Percentiles rank a stretch among this genome's conserved stretches.
phyloP scores from a whole-genome alignment of 106 monocot species.

The Apostasia shenzhenica region DNA sequence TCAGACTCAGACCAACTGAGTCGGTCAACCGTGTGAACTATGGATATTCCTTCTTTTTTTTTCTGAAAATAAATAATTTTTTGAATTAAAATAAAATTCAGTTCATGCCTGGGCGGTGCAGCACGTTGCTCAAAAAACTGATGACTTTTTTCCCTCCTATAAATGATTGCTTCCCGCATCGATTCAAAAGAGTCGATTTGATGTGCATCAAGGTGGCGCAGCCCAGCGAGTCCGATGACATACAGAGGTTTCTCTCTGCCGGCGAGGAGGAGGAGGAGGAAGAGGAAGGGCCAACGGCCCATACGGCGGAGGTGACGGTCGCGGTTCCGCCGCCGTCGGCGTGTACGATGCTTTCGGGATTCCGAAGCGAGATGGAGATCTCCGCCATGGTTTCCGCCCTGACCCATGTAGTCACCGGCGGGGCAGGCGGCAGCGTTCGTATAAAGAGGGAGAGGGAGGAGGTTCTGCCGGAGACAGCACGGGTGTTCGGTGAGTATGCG shows the following conservation, averaged over 20 bases:
- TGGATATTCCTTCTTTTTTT: too few species aligned
- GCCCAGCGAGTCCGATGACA: slow-evolving; percentile 18
- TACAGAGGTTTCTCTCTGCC: slow-evolving; percentile 11
- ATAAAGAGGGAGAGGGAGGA: slow-evolving; percentile 31
- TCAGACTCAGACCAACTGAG: too few species aligned
- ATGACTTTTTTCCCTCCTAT: too few species aligned
- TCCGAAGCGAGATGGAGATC: slow-evolving; percentile 26
- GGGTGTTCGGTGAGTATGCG: slow-evolving; percentile 12
- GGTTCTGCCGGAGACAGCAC: neutral
- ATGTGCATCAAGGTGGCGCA: slow-evolving; percentile 38
- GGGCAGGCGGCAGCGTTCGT: neutral
- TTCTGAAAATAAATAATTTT: too few species aligned
- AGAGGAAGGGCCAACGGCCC: slow-evolving; percentile 5
- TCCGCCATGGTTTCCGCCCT: slow-evolving; percentile 54
- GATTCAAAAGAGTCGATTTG: neutral
- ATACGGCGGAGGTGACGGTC: neutral
- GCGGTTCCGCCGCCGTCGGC: neutral
- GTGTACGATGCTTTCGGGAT: slow-evolving; percentile 3
- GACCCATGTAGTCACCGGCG: slow-evolving; percentile 30
- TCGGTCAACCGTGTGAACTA: too few species aligned
- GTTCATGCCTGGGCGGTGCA: too few species aligned
- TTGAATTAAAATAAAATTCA: too few species aligned
- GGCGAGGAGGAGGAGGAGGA: slow-evolving; percentile 4
- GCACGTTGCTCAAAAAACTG: too few species aligned
- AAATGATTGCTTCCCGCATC: neutral